Evolutionary conservation across 306 rosid species (phyloP), one percentile per base, ranked within the genome.

Genomic region (Dalbergia oliveri): DNA sequence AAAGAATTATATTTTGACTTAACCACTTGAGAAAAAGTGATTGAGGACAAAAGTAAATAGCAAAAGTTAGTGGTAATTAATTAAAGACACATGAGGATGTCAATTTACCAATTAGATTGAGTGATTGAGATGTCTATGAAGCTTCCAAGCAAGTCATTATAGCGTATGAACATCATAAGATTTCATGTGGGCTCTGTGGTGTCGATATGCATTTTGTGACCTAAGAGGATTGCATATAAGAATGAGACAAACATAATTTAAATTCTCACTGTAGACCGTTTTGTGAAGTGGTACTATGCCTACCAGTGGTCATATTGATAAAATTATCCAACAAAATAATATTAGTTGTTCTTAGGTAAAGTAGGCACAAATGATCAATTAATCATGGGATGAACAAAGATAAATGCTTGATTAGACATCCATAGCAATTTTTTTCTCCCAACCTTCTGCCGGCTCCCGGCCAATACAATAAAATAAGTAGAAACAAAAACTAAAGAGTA

Each of bases 141-240:
- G 82, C 81, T 87, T 89, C 85, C 65, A 77, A 73, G 69, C 58
- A 73, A 69, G 73, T 65, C 81, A 80, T 70, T 34, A 74, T 84
- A 59, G 65, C 45, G 76, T 66, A 82, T 70, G 16, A 26, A 26
- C 31, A 87, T 82, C 82, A 89, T 85, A 79, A 71, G 81, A 82
- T 87, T 77, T 78, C 88, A 63, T 75, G 82, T 78, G 87, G 81
- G 74, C 70, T 63, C 77, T 51, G 76, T 59, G 47, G 33, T 31
- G 66, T 60, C 70, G 87, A 86, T 84, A 45, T 80, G 82, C 83
- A 76, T 72, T 76, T 78, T 72, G 72, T 88, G 83, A 70, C 82
- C 82, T 41, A 88, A 67, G 71, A 76, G 31, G 81, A 69, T 77
- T 34, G 72, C 37, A 43, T 8, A 13, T 63, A 78, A 78, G 60